These are phyloP conservation scores for Globisporangium okanoganense DNA, from an alignment of 352 stramenopile genomes.

Conservation along the genomic window DNA sequence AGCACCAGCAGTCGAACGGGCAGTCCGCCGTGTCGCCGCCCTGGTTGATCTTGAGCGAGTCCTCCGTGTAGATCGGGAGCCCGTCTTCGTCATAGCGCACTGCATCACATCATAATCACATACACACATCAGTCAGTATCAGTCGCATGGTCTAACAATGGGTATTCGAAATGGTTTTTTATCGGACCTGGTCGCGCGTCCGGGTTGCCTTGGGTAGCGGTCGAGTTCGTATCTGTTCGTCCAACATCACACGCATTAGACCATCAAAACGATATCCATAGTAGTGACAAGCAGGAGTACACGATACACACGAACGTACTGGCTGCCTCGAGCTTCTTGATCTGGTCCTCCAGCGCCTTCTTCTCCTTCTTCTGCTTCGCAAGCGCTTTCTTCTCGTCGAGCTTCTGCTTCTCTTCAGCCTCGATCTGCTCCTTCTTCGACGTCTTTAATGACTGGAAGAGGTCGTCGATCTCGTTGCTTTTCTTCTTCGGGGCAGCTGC, in stretches of 20 bases:
- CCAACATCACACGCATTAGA: constrained; percentile 7
- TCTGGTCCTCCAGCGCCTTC: constrained; percentile 64
- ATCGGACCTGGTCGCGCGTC: constrained; percentile 77
- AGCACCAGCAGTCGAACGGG: constrained; percentile 90
- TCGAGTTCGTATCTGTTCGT: constrained; percentile 72
- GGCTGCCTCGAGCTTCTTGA: constrained; percentile 78
- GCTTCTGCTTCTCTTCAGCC: constrained; percentile 49
- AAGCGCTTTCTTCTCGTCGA: constrained; percentile 38
- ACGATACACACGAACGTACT: constrained; percentile 32
- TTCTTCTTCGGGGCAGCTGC: constrained; percentile 9
- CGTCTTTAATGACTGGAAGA: constrained; percentile 72
- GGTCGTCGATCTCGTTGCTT: constrained; percentile 66
- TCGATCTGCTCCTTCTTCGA: constrained; percentile 70
- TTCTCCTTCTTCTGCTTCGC: constrained; percentile 53
- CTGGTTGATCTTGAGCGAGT: constrained; percentile 77
- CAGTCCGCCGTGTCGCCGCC: constrained; percentile 83
- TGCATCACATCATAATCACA: constrained; percentile 12
- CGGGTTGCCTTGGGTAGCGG: constrained; percentile 50
- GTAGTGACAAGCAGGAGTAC: constrained; percentile 15
- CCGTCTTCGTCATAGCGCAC: constrained; percentile 86
- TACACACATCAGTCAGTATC: constrained; percentile 7
- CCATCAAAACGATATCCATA: background rate
- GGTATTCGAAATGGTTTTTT: constrained; percentile 5
- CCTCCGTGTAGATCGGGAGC: constrained; percentile 84
- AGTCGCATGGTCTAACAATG: background rate